Evolutionary conservation across 2,329 filamentous ascomycete species (phyloP).

Genomic region (Apiospora arundinis): DNA sequence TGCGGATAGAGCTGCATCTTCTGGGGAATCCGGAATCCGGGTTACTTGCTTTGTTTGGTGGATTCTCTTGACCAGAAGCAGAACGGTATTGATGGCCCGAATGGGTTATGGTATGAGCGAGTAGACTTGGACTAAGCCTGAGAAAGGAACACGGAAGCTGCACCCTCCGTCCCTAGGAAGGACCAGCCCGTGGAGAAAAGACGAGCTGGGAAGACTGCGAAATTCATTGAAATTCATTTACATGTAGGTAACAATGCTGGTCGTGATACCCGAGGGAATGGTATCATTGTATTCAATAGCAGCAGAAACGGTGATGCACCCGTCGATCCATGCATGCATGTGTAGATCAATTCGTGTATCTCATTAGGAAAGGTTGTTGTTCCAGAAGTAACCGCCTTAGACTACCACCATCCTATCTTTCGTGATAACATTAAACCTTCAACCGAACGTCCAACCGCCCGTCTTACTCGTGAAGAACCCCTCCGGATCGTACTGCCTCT

Average conservation of each 20-base stretch:
- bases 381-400: neutral
- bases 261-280: neutral
- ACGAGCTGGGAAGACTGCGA: neutral
- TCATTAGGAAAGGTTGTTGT: neutral
- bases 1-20: neutral
- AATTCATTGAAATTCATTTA: too few species aligned
- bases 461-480: constrained; percentile 37
- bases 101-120: neutral
- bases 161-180: neutral
- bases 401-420: neutral
- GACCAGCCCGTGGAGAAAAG: neutral
- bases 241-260: neutral
- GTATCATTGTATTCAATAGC: neutral
- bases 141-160: constrained; percentile 7
- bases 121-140: neutral
- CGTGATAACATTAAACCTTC: neutral
- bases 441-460: constrained; percentile 39
- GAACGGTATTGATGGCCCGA: neutral
- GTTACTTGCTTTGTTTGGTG: neutral
- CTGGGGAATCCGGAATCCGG: neutral
- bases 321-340: neutral
- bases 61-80: neutral
- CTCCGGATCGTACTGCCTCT: constrained; percentile 47
- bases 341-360: neutral
- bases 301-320: neutral